phyloP scores from a whole-genome alignment of 129 eudicot genomes.

The Silybum marianum region DNA sequence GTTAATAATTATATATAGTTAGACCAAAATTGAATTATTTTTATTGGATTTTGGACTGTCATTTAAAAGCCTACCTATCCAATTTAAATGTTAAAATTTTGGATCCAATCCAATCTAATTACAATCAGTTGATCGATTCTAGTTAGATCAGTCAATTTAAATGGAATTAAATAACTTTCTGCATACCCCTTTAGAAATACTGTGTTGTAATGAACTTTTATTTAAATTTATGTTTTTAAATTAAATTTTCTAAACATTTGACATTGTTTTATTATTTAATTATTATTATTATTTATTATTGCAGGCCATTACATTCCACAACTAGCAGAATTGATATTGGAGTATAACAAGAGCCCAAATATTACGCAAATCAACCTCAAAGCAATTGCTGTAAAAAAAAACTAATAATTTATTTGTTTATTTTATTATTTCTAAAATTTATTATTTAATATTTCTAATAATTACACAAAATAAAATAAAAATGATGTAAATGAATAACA shows the following conservation, averaged over 20 bases:
- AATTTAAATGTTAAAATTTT: too few relatives aligned
- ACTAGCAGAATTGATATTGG: slow-evolving; percentile 37
- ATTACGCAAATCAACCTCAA: slow-evolving; percentile 38
- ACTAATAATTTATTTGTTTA: neutral
- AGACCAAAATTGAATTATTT: too few relatives aligned
- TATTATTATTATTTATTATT: slow-evolving; percentile 8
- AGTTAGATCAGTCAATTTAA: too few relatives aligned
- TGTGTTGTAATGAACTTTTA: too few relatives aligned
- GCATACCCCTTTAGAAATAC: too few relatives aligned
- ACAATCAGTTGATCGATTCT: too few relatives aligned
- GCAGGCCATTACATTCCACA: slow-evolving; percentile 54
- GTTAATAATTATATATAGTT: too few relatives aligned
- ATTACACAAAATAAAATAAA: neutral
- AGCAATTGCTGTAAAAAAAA: slow-evolving; percentile 34
- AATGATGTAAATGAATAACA: neutral
- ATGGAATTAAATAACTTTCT: too few relatives aligned
- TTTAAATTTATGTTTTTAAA: neutral
- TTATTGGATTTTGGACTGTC: too few relatives aligned
- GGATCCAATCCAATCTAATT: too few relatives aligned
- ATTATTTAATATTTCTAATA: neutral
- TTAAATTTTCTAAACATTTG: neutral
- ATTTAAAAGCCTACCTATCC: too few relatives aligned
- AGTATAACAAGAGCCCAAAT: slow-evolving; percentile 35
- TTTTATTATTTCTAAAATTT: neutral
- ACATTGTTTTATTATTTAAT: neutral